Conservation (phyloP, 495 filamentous ascomycete species). For the Thozetella sp. region DNA sequence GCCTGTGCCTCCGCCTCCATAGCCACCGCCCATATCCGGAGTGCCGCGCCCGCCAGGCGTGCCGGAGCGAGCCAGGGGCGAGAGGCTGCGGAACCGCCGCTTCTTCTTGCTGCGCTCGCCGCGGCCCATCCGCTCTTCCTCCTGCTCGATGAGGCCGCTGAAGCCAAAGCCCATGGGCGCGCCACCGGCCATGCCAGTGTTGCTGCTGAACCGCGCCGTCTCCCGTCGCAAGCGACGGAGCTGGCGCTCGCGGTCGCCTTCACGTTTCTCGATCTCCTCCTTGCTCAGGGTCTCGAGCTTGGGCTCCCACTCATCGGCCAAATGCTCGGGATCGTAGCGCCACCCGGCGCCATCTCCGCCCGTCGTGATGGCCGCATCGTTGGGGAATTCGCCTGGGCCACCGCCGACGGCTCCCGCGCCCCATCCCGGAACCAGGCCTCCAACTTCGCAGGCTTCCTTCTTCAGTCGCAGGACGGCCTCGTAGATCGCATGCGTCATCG, state of each 20-base stretch:
- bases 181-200: constrained; percentile 68
- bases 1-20: constrained; percentile 66
- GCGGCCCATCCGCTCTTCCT: constrained; percentile 71
- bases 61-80: constrained; percentile 66
- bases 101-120: constrained; percentile 94
- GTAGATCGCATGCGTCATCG: constrained; percentile 95
- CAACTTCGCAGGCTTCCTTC: constrained; percentile 93
- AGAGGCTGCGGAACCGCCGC: constrained; percentile 85
- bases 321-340: constrained; percentile 88
- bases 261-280: constrained; percentile 97
- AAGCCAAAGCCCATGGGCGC: constrained; percentile 61
- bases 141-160: constrained; percentile 61
- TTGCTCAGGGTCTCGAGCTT: constrained; percentile 87
- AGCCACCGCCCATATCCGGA: constrained; percentile 68
- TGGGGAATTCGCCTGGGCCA: constrained; percentile 68
- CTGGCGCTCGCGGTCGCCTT: constrained; percentile 92
- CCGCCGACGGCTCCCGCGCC: constrained; percentile 59
- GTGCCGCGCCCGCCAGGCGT: constrained; percentile 74
- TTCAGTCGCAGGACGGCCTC: constrained; percentile 91
- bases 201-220: constrained; percentile 88
- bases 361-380: constrained; percentile 75
- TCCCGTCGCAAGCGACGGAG: constrained; percentile 84
- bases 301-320: constrained; percentile 92
- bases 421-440: constrained; percentile 72
- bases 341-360: constrained; percentile 74